A percentile compares a stretch with the other conserved stretches of the same genome.
phyloP scores from a whole-genome alignment of 176 grass and related monocot genomes.

The Avena atlantica region DNA sequence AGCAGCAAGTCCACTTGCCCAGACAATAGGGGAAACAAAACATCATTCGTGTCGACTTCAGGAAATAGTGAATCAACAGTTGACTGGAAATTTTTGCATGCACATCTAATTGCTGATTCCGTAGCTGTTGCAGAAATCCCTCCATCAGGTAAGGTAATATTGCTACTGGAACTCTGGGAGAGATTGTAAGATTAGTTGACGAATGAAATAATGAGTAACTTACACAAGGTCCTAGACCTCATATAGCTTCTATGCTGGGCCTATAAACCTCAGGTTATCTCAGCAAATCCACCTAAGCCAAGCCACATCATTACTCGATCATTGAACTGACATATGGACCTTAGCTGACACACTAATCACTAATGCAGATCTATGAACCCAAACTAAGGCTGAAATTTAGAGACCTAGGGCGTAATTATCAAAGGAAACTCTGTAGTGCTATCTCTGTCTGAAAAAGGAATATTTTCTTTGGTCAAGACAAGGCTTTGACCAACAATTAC shows the following conservation, averaged over 20 bases:
- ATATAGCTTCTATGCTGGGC: background rate
- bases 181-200: constrained; percentile 26
- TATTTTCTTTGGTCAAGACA: background rate
- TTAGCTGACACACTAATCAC: background rate
- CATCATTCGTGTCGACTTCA: constrained; percentile 53
- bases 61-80: constrained; percentile 58
- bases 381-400: constrained; percentile 4
- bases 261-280: constrained; percentile 9
- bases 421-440: background rate
- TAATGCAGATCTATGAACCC: constrained; percentile 14
- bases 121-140: constrained; percentile 56
- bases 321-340: constrained; percentile 3
- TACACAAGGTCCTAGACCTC: constrained; percentile 4
- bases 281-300: background rate
- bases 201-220: constrained; percentile 12
- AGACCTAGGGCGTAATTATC: background rate
- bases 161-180: constrained; percentile 47
- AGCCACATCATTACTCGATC: background rate
- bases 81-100: constrained; percentile 66
- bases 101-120: constrained; percentile 54
- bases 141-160: constrained; percentile 43
- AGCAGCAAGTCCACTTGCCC: constrained; percentile 75
- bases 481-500: background rate
- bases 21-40: constrained; percentile 60
- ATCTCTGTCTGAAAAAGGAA: background rate